Evolutionary conservation across 352 stramenopile genomes (phyloP).

Genomic region (Pythium rishiriense): DNA sequence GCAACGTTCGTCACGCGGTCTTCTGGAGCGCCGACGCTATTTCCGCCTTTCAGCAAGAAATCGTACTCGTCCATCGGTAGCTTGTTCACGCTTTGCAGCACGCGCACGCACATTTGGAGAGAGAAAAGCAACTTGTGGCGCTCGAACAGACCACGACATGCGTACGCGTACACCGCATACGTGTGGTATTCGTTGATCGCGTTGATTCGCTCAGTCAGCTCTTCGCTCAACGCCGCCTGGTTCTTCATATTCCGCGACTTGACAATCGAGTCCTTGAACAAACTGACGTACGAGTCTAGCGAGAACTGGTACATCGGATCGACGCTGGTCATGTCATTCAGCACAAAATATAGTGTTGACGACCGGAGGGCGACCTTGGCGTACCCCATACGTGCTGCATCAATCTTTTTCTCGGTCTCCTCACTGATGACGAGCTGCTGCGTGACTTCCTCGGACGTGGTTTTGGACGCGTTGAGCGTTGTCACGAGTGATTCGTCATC

Average conservation of each 20-base stretch:
- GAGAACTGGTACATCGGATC: conserved; percentile 98
- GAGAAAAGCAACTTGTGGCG: conserved; percentile 96
- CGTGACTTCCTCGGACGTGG: conserved; percentile 92
- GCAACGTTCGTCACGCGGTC: conserved; percentile 83
- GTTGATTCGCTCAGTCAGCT: conserved; percentile 86
- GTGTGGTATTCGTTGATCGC: conserved; percentile 97
- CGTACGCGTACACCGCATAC: conserved; percentile 94
- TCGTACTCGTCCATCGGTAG: conserved; percentile 93
- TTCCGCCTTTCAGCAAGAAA: conserved; percentile 93
- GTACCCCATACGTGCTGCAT: conserved; percentile 93
- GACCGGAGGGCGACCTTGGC: conserved; percentile 90
- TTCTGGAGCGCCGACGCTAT: conserved; percentile 47
- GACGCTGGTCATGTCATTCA: conserved; percentile 94
- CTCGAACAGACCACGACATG: conserved; percentile 95
- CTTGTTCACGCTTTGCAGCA: conserved; percentile 91
- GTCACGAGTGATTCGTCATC: conserved; percentile 95
- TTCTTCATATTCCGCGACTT: conserved; percentile 83
- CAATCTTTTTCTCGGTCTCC: conserved; percentile 96
- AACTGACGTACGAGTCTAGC: conserved; percentile 92
- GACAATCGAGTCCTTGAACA: conserved; percentile 95
- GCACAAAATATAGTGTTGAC: conserved; percentile 95
- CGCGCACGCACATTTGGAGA: conserved; percentile 92
- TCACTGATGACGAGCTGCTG: conserved; percentile 93
- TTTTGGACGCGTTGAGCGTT: conserved; percentile 95
- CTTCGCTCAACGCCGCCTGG: conserved; percentile 74